A percentile compares a stretch with the other conserved stretches of the same genome.
Evolutionary conservation across 1,139 yeast species (phyloP).

Genomic region (Yamadazyma triangularis): DNA sequence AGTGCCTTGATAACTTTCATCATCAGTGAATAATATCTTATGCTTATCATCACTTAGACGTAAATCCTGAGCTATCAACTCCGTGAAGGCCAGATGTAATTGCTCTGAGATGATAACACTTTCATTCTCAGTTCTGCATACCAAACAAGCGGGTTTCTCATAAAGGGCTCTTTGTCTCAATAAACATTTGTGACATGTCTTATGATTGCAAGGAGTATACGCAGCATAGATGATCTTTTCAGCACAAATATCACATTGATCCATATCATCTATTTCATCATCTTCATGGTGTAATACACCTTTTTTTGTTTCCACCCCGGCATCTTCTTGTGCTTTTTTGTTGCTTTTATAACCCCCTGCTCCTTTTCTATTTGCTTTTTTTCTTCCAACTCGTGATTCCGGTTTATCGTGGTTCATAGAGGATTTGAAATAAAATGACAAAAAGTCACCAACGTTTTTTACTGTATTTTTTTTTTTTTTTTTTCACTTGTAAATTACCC

Average conservation of each 20-base stretch:
- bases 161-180: constrained; percentile 81
- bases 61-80: constrained; percentile 27
- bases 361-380: constrained; percentile 4
- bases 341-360: background rate
- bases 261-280: constrained; percentile 23
- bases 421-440: too few species aligned
- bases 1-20: constrained; percentile 37
- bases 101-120: constrained; percentile 52
- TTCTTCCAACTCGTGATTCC: constrained; percentile 18
- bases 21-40: constrained; percentile 50
- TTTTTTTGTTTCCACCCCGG: too few species aligned
- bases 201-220: constrained; percentile 78
- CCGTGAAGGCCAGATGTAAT: constrained; percentile 30
- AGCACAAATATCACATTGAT: constrained; percentile 80
- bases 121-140: constrained; percentile 73
- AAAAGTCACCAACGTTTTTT: too few species aligned
- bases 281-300: constrained; percentile 11
- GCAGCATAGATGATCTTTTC: constrained; percentile 60
- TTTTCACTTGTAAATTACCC: too few species aligned
- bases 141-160: constrained; percentile 68
- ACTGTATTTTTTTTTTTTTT: too few species aligned
- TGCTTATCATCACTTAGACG: constrained; percentile 39
- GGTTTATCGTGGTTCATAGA: background rate
- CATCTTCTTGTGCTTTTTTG: constrained; percentile 5
- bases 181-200: constrained; percentile 77